Percentiles rank a stretch among this genome's conserved stretches.
These are phyloP conservation scores for Ogataea kodamae DNA, from an alignment of 805 yeast genomes.

Conservation along the genomic window DNA sequence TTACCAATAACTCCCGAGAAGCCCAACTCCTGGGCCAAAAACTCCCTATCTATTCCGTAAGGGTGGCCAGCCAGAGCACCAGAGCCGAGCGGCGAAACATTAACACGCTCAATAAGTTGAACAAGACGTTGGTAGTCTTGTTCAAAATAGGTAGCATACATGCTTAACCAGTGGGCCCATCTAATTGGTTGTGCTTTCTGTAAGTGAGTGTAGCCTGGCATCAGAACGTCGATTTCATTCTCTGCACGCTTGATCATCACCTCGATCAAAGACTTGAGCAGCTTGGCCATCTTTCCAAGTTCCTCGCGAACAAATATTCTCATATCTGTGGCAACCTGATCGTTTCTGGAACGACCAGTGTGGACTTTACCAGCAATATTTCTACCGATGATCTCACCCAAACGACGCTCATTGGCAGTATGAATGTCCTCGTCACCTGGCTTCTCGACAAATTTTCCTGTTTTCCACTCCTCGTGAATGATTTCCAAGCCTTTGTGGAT, in stretches of 20 bases:
- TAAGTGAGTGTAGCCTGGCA: conserved; percentile 99
- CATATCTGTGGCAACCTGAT: conserved; percentile 99
- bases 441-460: conserved; percentile 62
- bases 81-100: conserved; percentile 88
- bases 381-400: conserved; percentile 93
- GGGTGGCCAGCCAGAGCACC: conserved; percentile 99
- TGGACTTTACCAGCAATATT: conserved; percentile 96
- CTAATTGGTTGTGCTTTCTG: conserved; percentile 99
- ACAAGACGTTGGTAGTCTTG: conserved; percentile 83
- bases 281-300: conserved; percentile 54
- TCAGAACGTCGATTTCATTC: conserved; percentile 81
- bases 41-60: conserved; percentile 96
- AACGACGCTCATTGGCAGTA: conserved; percentile 96
- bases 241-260: conserved; percentile 74
- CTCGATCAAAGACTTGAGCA: conserved; percentile 59
- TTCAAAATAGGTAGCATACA: conserved; percentile 91
- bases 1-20: conserved; percentile 89
- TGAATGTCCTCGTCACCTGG: conserved; percentile 97
- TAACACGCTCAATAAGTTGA: conserved; percentile 78
- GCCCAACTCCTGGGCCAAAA: conserved; percentile 72
- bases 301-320: conserved; percentile 86
- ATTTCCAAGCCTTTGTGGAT: conserved; percentile 78
- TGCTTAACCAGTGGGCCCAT: conserved; percentile 97
- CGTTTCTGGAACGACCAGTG: conserved; percentile 98
- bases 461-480: conserved; percentile 81